A percentile compares a stretch with the other conserved stretches of the same genome.
Conservation (phyloP, 2,329 filamentous ascomycete genomes). For the Didymella glomerata region DNA sequence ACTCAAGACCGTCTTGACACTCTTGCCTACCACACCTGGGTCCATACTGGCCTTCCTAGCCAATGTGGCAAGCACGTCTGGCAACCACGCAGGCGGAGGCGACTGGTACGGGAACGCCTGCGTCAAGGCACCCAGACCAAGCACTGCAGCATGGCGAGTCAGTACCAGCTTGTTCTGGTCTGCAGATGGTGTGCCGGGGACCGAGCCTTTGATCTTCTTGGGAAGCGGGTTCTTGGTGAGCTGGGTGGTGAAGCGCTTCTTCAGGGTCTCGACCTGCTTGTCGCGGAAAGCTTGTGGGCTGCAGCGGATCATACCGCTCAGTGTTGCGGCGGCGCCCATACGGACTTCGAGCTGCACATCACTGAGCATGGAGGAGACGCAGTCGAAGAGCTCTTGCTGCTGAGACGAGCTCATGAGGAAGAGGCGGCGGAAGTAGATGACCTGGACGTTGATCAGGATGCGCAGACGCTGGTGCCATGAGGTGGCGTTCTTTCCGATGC, state of each 20-base stretch:
- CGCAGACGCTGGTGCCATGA: constrained; percentile 97
- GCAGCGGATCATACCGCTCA: constrained; percentile 98
- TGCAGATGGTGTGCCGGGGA: constrained; percentile 71
- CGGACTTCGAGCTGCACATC: constrained; percentile 94
- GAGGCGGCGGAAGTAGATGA: constrained; percentile 95
- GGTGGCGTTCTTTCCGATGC: constrained; percentile 81
- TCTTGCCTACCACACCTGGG: constrained; percentile 91
- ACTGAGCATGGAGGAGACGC: constrained; percentile 93
- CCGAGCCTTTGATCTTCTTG: constrained; percentile 60
- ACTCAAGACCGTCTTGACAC: constrained; percentile 89
- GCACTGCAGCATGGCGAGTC: constrained; percentile 84
- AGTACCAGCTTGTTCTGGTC: constrained; percentile 80
- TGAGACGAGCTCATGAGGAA: constrained; percentile 82
- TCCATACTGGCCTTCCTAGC: constrained; percentile 87
- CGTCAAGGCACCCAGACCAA: constrained; percentile 88
- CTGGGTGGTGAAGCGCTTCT: constrained; percentile 78
- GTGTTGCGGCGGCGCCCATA: constrained; percentile 86
- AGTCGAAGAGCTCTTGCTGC: constrained; percentile 83
- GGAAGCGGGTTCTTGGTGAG: constrained; percentile 88
- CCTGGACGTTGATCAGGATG: constrained; percentile 97
- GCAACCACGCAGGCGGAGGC: constrained; percentile 92
- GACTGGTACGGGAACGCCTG: constrained; percentile 97
- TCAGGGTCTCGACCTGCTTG: constrained; percentile 77
- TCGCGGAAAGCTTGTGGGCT: constrained; percentile 83
- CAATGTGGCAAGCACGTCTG: constrained; percentile 85